Evolutionary conservation across 164 flowering plant genomes (phyloP).

Genomic region (Malania oleifera): DNA sequence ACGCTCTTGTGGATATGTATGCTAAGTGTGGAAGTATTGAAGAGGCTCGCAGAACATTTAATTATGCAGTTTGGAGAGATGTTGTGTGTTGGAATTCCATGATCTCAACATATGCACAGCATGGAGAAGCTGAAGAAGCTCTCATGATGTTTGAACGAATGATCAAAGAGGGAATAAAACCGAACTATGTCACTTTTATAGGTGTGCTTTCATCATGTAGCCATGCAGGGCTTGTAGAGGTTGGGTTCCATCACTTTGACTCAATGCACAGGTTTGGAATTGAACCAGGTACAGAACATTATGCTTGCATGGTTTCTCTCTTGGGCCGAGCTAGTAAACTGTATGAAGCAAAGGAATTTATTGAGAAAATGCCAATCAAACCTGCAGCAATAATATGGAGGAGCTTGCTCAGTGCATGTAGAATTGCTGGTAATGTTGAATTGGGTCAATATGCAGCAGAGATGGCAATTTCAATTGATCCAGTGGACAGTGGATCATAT

Average conservation of each 20-base stretch:
- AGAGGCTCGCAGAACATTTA: conserved; percentile 49
- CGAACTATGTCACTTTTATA: conserved; percentile 63
- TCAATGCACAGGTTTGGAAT: conserved; percentile 40
- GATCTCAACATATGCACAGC: conserved; percentile 61
- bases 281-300: conserved; percentile 67
- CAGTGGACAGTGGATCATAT: conserved; percentile 55
- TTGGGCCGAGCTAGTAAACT: conserved; percentile 60
- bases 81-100: conserved; percentile 70
- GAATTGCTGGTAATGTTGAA: conserved; percentile 29
- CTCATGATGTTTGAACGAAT: conserved; percentile 41
- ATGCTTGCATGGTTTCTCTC: conserved; percentile 62
- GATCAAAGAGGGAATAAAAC: conserved; percentile 40
- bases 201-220: conserved; percentile 68
- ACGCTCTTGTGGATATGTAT: conserved; percentile 69
- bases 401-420: conserved; percentile 53
- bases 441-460: conserved; percentile 54
- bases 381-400: conserved; percentile 67
- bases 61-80: conserved; percentile 28
- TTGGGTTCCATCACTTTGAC: conserved; percentile 41
- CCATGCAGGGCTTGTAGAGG: conserved; percentile 61
- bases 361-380: conserved; percentile 54
- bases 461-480: conserved; percentile 48
- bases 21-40: conserved; percentile 69
- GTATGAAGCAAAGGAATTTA: conserved; percentile 48
- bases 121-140: conserved; percentile 58